These are phyloP conservation scores for Batrachochytrium dendrobatidis DNA, from an alignment of 371 early-diverging fungal genomes.

Conservation along the genomic window DNA sequence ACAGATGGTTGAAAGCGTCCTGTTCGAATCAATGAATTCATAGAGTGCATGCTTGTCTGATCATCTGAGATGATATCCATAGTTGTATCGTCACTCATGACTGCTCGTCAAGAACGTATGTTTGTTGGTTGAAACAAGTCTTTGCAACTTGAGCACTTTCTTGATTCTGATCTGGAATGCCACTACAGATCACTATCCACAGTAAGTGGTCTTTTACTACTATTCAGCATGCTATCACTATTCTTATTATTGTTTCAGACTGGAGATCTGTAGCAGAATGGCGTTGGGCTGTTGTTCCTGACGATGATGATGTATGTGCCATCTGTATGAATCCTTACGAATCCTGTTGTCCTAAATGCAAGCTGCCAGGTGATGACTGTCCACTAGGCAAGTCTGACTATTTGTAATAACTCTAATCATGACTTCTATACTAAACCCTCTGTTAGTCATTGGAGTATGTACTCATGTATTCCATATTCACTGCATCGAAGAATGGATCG, in stretches of 20 bases:
- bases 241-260: background rate
- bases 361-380: constrained; percentile 81
- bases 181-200: constrained; percentile 4
- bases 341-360: constrained; percentile 66
- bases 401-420: background rate
- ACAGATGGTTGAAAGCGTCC: too few relatives aligned
- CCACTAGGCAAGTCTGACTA: constrained; percentile 51
- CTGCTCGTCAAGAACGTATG: too few relatives aligned
- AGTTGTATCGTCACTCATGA: too few relatives aligned
- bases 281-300: constrained; percentile 55
- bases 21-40: too few relatives aligned
- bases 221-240: background rate
- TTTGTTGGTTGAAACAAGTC: too few relatives aligned
- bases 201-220: background rate
- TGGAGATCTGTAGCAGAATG: constrained; percentile 62
- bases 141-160: background rate
- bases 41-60: too few relatives aligned
- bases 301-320: constrained; percentile 77
- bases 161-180: background rate
- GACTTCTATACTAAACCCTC: background rate
- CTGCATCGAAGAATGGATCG: constrained; percentile 75
- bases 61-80: too few relatives aligned
- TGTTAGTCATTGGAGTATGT: constrained; percentile 75
- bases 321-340: constrained; percentile 77
- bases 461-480: constrained; percentile 86